A percentile compares a stretch with the other conserved stretches of the same genome.
phyloP scores from a whole-genome alignment of 2,329 filamentous ascomycete genomes.

The Trichoderma citrinoviride region DNA sequence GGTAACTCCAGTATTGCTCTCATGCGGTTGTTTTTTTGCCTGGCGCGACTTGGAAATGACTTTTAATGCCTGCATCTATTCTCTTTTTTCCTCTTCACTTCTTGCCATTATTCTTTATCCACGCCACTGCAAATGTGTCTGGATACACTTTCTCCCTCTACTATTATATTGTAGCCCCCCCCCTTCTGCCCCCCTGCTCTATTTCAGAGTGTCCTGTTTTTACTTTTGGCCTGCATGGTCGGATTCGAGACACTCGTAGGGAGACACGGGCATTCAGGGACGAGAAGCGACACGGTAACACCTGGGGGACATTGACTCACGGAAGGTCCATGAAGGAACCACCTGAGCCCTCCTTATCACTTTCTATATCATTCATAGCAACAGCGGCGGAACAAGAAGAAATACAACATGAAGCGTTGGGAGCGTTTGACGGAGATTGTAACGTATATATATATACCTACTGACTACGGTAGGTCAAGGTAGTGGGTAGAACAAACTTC shows the following conservation, averaged over 20 bases:
- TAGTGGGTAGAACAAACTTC: too few relatives aligned
- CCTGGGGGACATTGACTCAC: neutral
- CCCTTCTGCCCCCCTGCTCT: neutral
- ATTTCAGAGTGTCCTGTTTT: conserved; percentile 4
- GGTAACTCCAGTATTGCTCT: neutral
- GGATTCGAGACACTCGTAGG: neutral
- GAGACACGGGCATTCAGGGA: neutral
- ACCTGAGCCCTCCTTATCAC: neutral
- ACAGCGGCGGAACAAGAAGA: neutral
- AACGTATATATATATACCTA: neutral
- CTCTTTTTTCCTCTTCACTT: neutral
- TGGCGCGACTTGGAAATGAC: neutral
- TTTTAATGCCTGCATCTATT: neutral
- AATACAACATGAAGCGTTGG: neutral
- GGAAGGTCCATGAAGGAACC: neutral
- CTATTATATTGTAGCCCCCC: neutral
- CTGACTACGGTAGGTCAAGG: too few relatives aligned
- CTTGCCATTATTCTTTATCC: too few relatives aligned
- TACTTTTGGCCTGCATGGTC: neutral
- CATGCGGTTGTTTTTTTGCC: neutral
- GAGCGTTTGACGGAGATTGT: too few relatives aligned
- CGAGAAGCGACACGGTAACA: neutral
- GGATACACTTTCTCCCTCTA: neutral
- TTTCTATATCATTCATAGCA: neutral
- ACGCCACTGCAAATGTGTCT: neutral